Conservation (phyloP, 371 early-diverging fungal genomes). For the Mucor lusitanicus region DNA sequence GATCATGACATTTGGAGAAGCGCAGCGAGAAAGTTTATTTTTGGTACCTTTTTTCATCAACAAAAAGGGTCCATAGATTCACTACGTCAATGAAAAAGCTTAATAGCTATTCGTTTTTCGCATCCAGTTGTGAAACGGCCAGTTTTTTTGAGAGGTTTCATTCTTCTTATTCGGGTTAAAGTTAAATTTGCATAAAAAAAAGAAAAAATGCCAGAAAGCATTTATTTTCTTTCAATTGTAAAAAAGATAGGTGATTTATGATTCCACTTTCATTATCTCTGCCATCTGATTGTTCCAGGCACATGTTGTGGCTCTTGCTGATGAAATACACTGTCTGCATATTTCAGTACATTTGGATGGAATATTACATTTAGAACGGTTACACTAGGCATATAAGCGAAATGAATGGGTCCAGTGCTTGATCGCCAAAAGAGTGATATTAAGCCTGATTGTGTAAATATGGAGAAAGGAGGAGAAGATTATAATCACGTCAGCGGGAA, state of each 20-base stretch:
- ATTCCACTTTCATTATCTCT: not conserved
- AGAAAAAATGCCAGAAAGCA: not conserved
- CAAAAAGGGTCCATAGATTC: not conserved
- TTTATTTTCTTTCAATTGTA: not conserved
- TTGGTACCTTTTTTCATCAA: not conserved
- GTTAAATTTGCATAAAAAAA: slow-evolving; percentile 1
- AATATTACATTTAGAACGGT: not conserved
- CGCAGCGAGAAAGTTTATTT: not conserved
- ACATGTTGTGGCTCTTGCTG: not conserved
- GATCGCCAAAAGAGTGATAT: not conserved
- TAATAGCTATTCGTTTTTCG: not conserved
- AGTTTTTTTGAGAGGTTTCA: not conserved
- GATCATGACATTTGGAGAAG: not conserved
- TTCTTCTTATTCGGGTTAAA: not conserved
- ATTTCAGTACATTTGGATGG: not conserved
- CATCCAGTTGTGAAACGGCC: not conserved
- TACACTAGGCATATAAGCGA: not conserved
- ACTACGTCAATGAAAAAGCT: not conserved
- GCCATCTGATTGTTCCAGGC: not conserved
- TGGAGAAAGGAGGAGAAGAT: not conserved
- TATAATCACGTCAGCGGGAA: slow-evolving; percentile 4
- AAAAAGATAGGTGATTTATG: not conserved
- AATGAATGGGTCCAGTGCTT: not conserved
- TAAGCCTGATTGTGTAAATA: not conserved
- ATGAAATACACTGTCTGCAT: not conserved